Base-by-base conservation (phyloP, 345 rosid genomes). In the Eucalyptus victrix region DNA sequence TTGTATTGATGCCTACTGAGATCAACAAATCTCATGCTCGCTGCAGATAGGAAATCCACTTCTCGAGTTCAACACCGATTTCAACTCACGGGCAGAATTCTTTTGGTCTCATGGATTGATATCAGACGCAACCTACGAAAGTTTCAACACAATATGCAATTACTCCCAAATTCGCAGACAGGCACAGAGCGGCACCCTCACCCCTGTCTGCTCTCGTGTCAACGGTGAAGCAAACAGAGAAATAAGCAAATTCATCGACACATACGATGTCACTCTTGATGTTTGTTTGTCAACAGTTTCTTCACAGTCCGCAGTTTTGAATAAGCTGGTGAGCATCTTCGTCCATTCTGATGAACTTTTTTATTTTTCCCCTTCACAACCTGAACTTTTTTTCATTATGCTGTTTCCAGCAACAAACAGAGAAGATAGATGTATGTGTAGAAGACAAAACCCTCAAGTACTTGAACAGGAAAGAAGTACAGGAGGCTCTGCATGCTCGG, bases 71-170 rank as follows among this genome's bases (percentile, higher is more conserved):
- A 69, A 76, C 47, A 87, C 93, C 4, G 95, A 93, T 89, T 86
- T 90, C 32, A 93, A 93, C 88, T 89, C 95, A 1, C 89, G 80
- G 49, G 94, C 91, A 32, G 87, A 80, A 30, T 94, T 87, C 53
- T 91, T 86, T 47, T 94, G 96, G 96, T 92, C 96, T 42, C 96
- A 94, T 19, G 96, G 96, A 21, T 34, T 94, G 80, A 91, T 94
- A 60, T 94, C 96, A 87, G 96, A 94, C 80, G 88, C 93, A 21
- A 92, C 94, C 37, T 92, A 89, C 26, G 88, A 92, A 37, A 90
- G 89, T 28, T 60, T 89, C 69, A 90, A 88, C 45, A 54, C 88
- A 15, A 18, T 44, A 4, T 93, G 96, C 87, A 93, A 93, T 89
- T 89, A 26, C 89, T 93, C 96, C 44, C 92, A 88, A 76, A 65